Evolutionary conservation across 352 stramenopile species (phyloP).

Genomic region (Phytophthora syringae): DNA sequence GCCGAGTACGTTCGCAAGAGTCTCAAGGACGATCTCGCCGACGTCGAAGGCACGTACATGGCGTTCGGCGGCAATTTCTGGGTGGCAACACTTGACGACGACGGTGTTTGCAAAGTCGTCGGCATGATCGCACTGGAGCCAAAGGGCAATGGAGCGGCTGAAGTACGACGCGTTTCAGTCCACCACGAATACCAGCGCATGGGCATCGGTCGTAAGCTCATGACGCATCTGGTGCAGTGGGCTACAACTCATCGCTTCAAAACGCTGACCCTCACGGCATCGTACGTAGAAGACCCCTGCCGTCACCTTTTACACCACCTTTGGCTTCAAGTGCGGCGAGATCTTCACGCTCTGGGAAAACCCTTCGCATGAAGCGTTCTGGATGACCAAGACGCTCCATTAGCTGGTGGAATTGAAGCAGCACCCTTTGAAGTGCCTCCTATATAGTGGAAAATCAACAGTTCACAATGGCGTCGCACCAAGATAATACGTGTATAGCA

Average conservation of each 20-base stretch:
- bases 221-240: constrained; percentile 32
- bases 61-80: constrained; percentile 51
- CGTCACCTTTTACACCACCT: constrained; percentile 42
- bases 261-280: constrained; percentile 21
- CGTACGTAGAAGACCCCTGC: constrained; percentile 13
- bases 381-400: constrained; percentile 35
- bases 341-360: constrained; percentile 39
- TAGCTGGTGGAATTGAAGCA: constrained; percentile 1
- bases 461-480: too few relatives aligned
- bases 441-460: too few relatives aligned
- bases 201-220: constrained; percentile 35
- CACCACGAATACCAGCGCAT: constrained; percentile 30
- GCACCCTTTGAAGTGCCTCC: too few relatives aligned
- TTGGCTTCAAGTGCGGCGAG: constrained; percentile 35
- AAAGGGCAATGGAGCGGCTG: constrained; percentile 20
- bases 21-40: constrained; percentile 41
- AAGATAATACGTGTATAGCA: constrained; percentile 36
- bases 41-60: constrained; percentile 46
- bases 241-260: constrained; percentile 27
- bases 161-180: constrained; percentile 43
- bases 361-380: constrained; percentile 36
- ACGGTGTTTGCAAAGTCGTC: constrained; percentile 21
- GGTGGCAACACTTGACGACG: constrained; percentile 37
- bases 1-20: constrained; percentile 39
- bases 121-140: constrained; percentile 38